Conservation (phyloP, 805 yeast genomes). For the Pichia scutulata region DNA sequence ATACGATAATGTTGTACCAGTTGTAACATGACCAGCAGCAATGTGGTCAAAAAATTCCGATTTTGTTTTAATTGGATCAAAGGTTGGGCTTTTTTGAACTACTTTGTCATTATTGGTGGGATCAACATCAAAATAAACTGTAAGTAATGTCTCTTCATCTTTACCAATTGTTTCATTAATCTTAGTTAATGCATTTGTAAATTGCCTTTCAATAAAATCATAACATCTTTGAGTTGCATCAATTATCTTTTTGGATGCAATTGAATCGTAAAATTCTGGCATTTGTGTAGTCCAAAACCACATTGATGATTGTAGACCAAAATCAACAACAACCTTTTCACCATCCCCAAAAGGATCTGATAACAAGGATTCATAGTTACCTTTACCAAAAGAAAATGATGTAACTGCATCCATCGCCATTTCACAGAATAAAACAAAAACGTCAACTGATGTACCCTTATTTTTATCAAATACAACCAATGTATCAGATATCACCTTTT, state of each 20-base stretch:
- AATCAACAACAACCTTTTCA: conserved; percentile 36
- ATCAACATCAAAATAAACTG: conserved; percentile 14
- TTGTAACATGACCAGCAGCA: conserved; percentile 74
- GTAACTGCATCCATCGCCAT: conserved; percentile 67
- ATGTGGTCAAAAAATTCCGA: conserved; percentile 54
- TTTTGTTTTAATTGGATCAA: conserved; percentile 27
- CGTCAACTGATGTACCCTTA: conserved; percentile 36
- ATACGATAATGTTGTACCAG: conserved; percentile 57
- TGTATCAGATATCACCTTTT: conserved; percentile 26
- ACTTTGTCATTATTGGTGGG: neutral
- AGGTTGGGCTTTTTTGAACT: conserved; percentile 9
- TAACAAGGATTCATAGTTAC: conserved; percentile 39
- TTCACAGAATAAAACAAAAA: conserved; percentile 55
- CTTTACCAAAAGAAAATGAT: conserved; percentile 49
- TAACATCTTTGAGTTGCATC: conserved; percentile 34
- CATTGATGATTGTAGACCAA: conserved; percentile 44
- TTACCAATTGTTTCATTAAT: conserved; percentile 11
- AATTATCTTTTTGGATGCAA: conserved; percentile 33
- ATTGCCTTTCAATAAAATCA: conserved; percentile 36
- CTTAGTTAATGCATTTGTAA: conserved; percentile 15
- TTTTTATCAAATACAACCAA: conserved; percentile 18
- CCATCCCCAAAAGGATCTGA: conserved; percentile 31
- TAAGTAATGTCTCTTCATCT: conserved; percentile 19
- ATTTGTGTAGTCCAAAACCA: conserved; percentile 59
- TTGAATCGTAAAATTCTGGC: conserved; percentile 44